Base-by-base conservation (phyloP, 495 filamentous ascomycete species). In the Penicillium antarcticum region DNA sequence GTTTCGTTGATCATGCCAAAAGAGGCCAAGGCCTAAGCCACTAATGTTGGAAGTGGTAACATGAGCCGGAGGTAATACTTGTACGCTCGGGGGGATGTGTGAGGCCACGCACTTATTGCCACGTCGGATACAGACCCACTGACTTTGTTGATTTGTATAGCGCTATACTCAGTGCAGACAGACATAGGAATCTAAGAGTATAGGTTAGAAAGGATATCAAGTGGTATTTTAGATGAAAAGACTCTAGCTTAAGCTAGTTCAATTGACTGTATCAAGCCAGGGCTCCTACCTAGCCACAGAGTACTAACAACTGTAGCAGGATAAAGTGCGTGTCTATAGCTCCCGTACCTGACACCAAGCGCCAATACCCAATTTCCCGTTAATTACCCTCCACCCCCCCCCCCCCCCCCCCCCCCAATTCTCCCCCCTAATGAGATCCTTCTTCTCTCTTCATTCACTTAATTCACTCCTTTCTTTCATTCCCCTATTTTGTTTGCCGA, bases 401-500 rank as follows among this genome's bases (percentile, higher is more conserved):
- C 60, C n/a, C 60, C 19, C 23, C 34, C 34, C 60, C 56, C 48
- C 54, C 45, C 51, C 57, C 61, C 58, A 57, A 53, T 61, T 56
- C 46, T 33, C 48, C 33, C 50, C 52, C 51, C 43, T 56, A 48
- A 46, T 38, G 38, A 44, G 45, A 19, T 46, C 51, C 18, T 49
- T 42, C 48, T 53, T 54, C 46, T 58, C 43, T 62, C 52, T 48
- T 58, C 45, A 58, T 63, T 57, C 60, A 64, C 53, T 51, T 57
- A 39, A 61, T 65, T 57, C 54, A 51, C 37, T 61, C 53, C 48
- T 51, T 54, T 57, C 39, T 60, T 42, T 55, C 46, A 40, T 29
- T 43, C 3, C 47, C 54, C 26, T 51, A 49, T 23, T 47, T 56
- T 56, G 45, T 56, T 62, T 67, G 65, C 56, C 21, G 21, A 23